These are phyloP conservation scores for Bondarzewia mesenterica DNA, from an alignment of 1,284 basidiomycete species.

Conservation along the genomic window DNA sequence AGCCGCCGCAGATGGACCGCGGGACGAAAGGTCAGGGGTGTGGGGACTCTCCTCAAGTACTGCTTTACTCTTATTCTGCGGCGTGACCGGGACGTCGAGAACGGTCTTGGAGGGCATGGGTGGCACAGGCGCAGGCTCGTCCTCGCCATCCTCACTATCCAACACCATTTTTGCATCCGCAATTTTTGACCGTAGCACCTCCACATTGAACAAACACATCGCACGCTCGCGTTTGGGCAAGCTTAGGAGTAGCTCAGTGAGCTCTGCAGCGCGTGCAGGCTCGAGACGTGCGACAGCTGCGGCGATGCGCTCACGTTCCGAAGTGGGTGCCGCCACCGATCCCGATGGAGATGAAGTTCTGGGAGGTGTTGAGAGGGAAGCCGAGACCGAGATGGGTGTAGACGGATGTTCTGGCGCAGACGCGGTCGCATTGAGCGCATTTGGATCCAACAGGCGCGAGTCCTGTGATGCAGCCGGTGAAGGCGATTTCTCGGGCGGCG, in stretches of 20 bases:
- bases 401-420: slow-evolving; percentile 78
- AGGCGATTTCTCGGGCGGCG: slow-evolving; percentile 32
- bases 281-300: slow-evolving; percentile 60
- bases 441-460: slow-evolving; percentile 53
- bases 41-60: slow-evolving; percentile 46
- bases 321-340: slow-evolving; percentile 48
- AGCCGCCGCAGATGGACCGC: slow-evolving; percentile 60
- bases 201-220: slow-evolving; percentile 82
- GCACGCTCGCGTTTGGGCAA: slow-evolving; percentile 84
- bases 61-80: slow-evolving; percentile 49
- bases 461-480: slow-evolving; percentile 51
- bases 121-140: slow-evolving; percentile 16
- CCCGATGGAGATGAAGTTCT: slow-evolving; percentile 75
- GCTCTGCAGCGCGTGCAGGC: slow-evolving; percentile 43
- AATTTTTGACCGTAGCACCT: slow-evolving; percentile 72
- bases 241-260: slow-evolving; percentile 76
- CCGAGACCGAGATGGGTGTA: slow-evolving; percentile 69
- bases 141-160: slow-evolving; percentile 58
- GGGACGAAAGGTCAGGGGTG: slow-evolving; percentile 66
- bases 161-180: slow-evolving; percentile 77
- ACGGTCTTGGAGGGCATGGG: slow-evolving; percentile 16
- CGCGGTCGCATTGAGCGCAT: slow-evolving; percentile 58
- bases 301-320: slow-evolving; percentile 67
- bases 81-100: slow-evolving; percentile 46
- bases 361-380: slow-evolving; percentile 66